Base-by-base conservation (phyloP, 2,329 filamentous ascomycete species). In the Fusarium setosum region DNA sequence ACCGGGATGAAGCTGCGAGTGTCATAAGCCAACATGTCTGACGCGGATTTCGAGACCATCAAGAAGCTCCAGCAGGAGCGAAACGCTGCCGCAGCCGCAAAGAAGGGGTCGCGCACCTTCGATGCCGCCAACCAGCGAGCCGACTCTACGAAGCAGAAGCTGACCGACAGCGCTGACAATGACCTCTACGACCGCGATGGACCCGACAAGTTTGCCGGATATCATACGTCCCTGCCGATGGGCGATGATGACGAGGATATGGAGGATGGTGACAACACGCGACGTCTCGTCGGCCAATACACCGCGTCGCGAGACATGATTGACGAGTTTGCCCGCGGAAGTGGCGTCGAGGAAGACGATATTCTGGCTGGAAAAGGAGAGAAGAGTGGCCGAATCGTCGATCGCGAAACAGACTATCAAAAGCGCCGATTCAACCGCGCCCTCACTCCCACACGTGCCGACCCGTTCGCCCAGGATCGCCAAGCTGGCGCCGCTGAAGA, bases 351-450 rank as follows among this genome's bases (percentile, higher is more conserved):
- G 76, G 95, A 97, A 80, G 93, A 95, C 59, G 96, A 99, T 73
- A 90, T 95, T 7, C 84, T 99, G 64, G 86, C 94, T 49, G 92
- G 91, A 41, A 88, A 90, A 70, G 86, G 88, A 70, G 96, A 98
- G 83, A 92, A 95, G 80, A 92, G 93, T 77, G 94, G 92, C 58
- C 90, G 95, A 72, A 98, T 99, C 74, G 85, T 90, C 62, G 95
- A 96, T 75, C 91, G 96, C 73, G 95, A 98, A 83, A 96, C 94
- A 65, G 95, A 98, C 75, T 99, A 99, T 77, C 96, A 99, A 81
- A 97, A 97, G 81, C 92, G 94, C 68, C 90, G 94, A 60, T 96
- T 97, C 78, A 90, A 97, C 76, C 93, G 96, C 63, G 90, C 88
- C 51, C 84, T 98, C 65, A 96, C 93, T 20, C 94, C 94, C 5